Conservation (phyloP, 805 yeast genomes). For the Candida sonorensis region DNA sequence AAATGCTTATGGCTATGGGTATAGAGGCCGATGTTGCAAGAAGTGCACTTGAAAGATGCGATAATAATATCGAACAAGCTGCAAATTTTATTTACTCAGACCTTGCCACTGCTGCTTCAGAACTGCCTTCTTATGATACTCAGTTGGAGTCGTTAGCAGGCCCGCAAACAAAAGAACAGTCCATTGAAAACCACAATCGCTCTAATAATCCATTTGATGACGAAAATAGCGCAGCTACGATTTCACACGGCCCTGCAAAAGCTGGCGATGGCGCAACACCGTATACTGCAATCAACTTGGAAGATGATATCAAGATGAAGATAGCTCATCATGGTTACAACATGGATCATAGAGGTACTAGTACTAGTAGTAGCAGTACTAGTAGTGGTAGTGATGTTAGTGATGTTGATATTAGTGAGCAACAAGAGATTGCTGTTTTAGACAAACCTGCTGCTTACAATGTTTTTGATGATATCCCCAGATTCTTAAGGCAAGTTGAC, state of each 20-base stretch:
- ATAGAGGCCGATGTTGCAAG: conserved; percentile 17
- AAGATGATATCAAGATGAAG: conserved; percentile 19
- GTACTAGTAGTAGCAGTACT: too few species aligned
- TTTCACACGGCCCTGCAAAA: too few species aligned
- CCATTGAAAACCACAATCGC: too few species aligned
- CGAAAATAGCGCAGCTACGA: too few species aligned
- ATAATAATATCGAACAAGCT: conserved; percentile 30
- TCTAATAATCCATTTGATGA: too few species aligned
- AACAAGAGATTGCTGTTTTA: conserved; percentile 2
- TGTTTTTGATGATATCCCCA: conserved; percentile 28
- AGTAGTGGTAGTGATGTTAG: conserved; percentile 2
- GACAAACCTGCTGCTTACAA: conserved; percentile 10
- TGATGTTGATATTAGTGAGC: conserved; percentile 3
- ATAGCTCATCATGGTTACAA: conserved; percentile 17
- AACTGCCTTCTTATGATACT: conserved; percentile 11
- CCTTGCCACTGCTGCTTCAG: conserved; percentile 5
- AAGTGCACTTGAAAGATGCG: conserved; percentile 29
- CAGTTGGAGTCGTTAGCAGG: conserved; percentile 6
- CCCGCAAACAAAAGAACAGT: neutral
- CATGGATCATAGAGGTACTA: conserved; percentile 1
- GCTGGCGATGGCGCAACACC: conserved; percentile 7
- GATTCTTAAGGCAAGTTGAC: conserved; percentile 15
- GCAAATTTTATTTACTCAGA: conserved; percentile 29
- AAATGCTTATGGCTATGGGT: conserved; percentile 22
- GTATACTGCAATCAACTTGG: conserved; percentile 16